Conservation (phyloP, 1,139 yeast genomes). For the Blastobotrys elegans region DNA sequence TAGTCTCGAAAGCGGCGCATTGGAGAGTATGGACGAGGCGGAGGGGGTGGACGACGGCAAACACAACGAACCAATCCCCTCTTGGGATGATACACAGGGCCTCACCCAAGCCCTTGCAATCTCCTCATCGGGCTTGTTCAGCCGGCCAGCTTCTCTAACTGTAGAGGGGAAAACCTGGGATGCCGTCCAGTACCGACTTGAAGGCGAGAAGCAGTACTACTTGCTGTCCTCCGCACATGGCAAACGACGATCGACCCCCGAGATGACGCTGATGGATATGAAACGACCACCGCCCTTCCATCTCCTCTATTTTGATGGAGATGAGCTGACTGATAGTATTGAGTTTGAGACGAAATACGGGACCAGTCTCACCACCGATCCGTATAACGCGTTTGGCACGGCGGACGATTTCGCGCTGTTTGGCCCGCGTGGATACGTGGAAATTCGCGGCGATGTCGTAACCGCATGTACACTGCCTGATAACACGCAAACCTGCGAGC, state of each 20-base stretch:
- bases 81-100: not conserved
- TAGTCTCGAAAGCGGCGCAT: not conserved
- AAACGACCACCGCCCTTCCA: conserved; percentile 1
- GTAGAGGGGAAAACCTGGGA: not conserved
- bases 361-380: not conserved
- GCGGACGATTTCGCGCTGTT: not conserved
- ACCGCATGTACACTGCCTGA: not conserved
- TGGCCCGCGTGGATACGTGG: not conserved
- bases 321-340: not conserved
- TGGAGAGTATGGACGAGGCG: not conserved
- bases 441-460: not conserved
- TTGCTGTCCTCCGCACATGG: not conserved
- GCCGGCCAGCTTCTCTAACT: not conserved
- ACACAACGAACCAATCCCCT: not conserved
- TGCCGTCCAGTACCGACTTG: not conserved
- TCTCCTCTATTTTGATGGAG: not conserved
- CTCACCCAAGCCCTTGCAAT: not conserved
- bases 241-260: not conserved
- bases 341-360: not conserved
- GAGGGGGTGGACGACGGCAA: not conserved
- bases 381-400: not conserved
- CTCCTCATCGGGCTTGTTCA: not conserved
- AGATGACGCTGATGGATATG: not conserved
- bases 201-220: not conserved
- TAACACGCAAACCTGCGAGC: not conserved